These are phyloP conservation scores for Ammopiptanthus mongolicus DNA, from an alignment of 306 rosid species.

Conservation along the genomic window DNA sequence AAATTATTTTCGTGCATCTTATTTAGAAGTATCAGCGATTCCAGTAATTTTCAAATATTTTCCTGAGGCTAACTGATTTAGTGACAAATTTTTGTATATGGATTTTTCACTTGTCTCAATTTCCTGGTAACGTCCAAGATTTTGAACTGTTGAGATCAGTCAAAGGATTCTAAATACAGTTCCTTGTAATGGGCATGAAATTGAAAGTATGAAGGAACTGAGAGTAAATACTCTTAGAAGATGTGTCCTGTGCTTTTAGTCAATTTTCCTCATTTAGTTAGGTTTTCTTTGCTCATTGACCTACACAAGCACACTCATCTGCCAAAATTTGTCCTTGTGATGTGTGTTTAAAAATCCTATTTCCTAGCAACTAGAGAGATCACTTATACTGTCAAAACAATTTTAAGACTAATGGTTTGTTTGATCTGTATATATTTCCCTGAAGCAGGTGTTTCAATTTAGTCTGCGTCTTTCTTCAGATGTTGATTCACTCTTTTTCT, in stretches of 20 bases:
- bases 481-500: conserved; percentile 34
- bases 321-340: background rate
- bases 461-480: conserved; percentile 64
- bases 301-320: background rate
- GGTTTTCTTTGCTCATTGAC: background rate
- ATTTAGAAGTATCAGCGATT: background rate
- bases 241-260: background rate
- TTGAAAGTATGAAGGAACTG: background rate
- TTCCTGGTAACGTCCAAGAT: background rate
- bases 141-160: background rate
- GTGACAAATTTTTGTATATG: background rate
- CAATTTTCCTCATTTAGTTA: conserved; percentile 1
- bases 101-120: background rate
- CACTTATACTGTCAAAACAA: background rate
- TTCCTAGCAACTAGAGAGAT: background rate
- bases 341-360: background rate
- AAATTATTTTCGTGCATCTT: background rate
- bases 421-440: conserved; percentile 16
- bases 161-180: background rate
- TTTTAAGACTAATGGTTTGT: background rate
- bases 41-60: background rate
- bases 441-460: conserved; percentile 57
- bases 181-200: conserved; percentile 4
- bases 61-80: background rate
- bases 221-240: background rate